Base-by-base conservation (phyloP, 2,329 filamentous ascomycete genomes). In the Beauveria sp. region DNA sequence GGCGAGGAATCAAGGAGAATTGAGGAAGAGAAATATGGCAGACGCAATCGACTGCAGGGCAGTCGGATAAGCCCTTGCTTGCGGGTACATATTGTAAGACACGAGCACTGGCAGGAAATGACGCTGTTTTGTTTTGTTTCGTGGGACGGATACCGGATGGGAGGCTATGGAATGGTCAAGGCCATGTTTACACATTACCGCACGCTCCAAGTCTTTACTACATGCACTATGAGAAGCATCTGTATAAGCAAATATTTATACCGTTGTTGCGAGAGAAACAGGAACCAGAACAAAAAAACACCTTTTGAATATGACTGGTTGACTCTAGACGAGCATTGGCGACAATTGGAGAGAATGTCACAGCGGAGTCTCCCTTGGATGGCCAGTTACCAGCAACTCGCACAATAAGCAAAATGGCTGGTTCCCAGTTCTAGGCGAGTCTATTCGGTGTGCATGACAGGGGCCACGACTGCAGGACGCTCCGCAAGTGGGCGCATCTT, bases 171-270 rank as follows among this genome's bases (percentile, higher is more conserved):
- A 43, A 34, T 43, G 56, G 34, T 16, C n/a, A 50, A 20, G 47
- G 8, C 22, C 56, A 34, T 52, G 34, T 18, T 49, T 34, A 24
- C 24, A 51, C 56, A 50, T 20, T 20, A 45, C 28, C 24, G 47
- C 56, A 30, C 34, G 38, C 47, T 59, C 20, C 47, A 43, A 59
- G 38, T 43, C 47, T 52, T 45, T 43, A 43, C 42, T 24, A 34
- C 47, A 59, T 52, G 58, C 58, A 40, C 50, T 61, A 61, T 49
- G 58, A 49, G 45, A 61, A 49, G 58, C 50, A 61, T 55, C 42
- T 61, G 58, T 61, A 61, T 40, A 50, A 61, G n/a, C 28, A 55
- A 51, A 61, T 61, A 55, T 54, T 20, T 43, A 61, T 61, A 61
- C 51, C 50, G 28, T 46, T 40, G 52, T 46, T 49, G 5, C 28